phyloP scores from a whole-genome alignment of 768 basidiomycete genomes.

The Mrakia blollopis region DNA sequence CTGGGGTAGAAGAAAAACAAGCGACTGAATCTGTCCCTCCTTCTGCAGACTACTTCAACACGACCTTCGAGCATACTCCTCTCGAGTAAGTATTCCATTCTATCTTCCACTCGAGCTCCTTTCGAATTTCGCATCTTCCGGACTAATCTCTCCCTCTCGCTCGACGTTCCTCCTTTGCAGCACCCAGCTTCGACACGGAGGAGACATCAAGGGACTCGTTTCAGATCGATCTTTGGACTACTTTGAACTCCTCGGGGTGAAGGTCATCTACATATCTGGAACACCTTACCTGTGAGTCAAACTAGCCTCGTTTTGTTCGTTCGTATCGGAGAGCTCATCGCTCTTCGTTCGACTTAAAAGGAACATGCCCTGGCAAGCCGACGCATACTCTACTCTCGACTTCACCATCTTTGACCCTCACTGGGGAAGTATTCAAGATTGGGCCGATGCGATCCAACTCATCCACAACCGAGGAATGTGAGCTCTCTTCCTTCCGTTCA shows the following conservation, averaged over 20 bases:
- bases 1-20: not conserved
- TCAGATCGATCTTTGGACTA: slow-evolving; percentile 65
- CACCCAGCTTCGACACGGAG: slow-evolving; percentile 86
- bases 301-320: not conserved
- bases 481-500: not conserved
- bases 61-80: slow-evolving; percentile 61
- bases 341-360: not conserved
- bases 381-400: slow-evolving; percentile 76
- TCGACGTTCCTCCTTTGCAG: slow-evolving; percentile 46
- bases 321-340: not conserved
- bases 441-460: slow-evolving; percentile 66
- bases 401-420: slow-evolving; percentile 87
- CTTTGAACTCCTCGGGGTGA: slow-evolving; percentile 79
- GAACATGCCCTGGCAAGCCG: slow-evolving; percentile 33
- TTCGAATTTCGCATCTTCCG: not conserved
- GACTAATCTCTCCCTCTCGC: not conserved
- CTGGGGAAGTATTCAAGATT: slow-evolving; percentile 78
- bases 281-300: slow-evolving; percentile 58
- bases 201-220: slow-evolving; percentile 74
- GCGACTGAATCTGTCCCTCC: not conserved
- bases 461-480: slow-evolving; percentile 74
- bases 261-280: slow-evolving; percentile 81
- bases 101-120: not conserved
- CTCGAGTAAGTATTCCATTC: slow-evolving; percentile 8
- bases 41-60: slow-evolving; percentile 61